Evolutionary conservation across 1,139 yeast genomes (phyloP), one percentile per base, ranked within the genome.

Genomic region (Geotrichum europaeum): DNA sequence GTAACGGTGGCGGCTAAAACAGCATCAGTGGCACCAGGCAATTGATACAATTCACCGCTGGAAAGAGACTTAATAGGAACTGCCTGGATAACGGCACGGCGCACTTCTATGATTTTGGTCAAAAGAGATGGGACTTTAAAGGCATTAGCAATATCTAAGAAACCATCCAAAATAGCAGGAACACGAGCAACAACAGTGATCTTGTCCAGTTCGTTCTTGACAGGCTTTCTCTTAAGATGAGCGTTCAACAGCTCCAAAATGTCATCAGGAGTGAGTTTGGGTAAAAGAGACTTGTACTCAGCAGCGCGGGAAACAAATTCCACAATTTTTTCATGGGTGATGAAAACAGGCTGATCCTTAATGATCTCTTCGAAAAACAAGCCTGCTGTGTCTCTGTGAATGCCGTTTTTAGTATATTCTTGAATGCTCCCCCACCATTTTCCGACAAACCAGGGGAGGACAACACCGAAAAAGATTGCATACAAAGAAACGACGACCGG

Each of bases 401-500:
- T 79, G 1, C 97, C 97, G 69, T 84, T 85, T 67, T 86, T 88
- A 50, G 97, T 95, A 71, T 85, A 86, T 9, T 86, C 78, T 72
- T 88, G 89, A 57, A 90, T 90, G 62, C 84, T 84, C 59, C 80
- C 79, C 99, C 99, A 95, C 97, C 98, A 92, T 52, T 79, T 78
- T 49, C 78, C 89, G 36, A 95, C 98, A 58, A 89, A 75, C 60
- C 78, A 78, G 1, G 99, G 99, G 63, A 94, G 80, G 15, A 89
- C 77, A 5, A 86, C 78, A 25, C 96, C 97, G 67, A 95, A 84
- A 56, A 89, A 75, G 12, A 84, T 66, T 60, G 90, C 84, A 73
- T 95, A 95, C 7, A 83, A 73, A 30, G 87, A 83, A 51, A 87
- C 73, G 67, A 89, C 80, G 52, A 87, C 69, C 1, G 87, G 83